Evolutionary conservation across 345 rosid species (phyloP).

Genomic region (Ceriops zippeliana): DNA sequence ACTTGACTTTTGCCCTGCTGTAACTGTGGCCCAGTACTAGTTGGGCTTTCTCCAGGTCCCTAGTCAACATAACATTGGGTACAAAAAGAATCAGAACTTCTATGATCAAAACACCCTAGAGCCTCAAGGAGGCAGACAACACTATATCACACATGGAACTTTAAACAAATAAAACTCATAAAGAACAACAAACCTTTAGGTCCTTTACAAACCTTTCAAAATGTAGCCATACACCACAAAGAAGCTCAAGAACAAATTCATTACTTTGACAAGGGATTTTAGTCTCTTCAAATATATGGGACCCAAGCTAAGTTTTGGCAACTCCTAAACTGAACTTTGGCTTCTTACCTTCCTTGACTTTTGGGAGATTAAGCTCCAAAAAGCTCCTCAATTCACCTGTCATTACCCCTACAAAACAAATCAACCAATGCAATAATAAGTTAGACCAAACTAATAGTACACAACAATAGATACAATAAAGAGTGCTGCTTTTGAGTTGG

Average conservation of each 20-base stretch:
- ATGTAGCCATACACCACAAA: conserved; percentile 83
- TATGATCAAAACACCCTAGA: too few relatives aligned
- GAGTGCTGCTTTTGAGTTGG: too few relatives aligned
- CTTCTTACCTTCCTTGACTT: conserved; percentile 77
- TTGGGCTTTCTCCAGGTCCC: conserved; percentile 90
- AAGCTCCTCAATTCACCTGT: conserved; percentile 80
- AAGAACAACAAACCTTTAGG: conserved; percentile 57
- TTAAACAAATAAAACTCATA: neutral
- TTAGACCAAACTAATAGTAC: neutral
- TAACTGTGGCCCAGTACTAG: conserved; percentile 93
- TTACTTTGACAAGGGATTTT: conserved; percentile 86
- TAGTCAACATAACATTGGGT: conserved; percentile 45
- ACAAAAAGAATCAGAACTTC: neutral
- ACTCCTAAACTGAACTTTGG: conserved; percentile 79
- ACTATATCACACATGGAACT: neutral
- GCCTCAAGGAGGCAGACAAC: neutral
- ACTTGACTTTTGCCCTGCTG: conserved; percentile 94
- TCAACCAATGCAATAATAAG: neutral
- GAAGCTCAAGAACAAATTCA: conserved; percentile 79
- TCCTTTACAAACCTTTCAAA: conserved; percentile 85
- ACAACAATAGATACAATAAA: too few relatives aligned
- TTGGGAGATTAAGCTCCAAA: conserved; percentile 81
- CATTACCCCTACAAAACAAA: conserved; percentile 42
- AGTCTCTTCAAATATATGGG: conserved; percentile 66
- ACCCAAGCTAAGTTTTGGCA: conserved; percentile 78